Percentiles rank a stretch among this genome's conserved stretches.
These are phyloP conservation scores for Cinnamomum chago DNA, from an alignment of 164 flowering plant species.

Conservation along the genomic window DNA sequence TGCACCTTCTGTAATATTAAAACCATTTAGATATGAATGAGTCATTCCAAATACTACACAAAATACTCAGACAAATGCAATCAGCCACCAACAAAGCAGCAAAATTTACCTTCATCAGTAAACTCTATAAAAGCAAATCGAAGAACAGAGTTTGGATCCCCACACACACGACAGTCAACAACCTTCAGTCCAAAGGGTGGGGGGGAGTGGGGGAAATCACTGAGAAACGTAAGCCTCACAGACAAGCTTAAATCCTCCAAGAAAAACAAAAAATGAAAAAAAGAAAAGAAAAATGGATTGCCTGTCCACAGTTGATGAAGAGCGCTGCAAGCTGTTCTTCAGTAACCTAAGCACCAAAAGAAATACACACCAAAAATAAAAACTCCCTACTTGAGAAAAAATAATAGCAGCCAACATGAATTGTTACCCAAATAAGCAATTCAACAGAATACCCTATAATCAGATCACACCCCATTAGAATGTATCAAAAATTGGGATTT, in stretches of 20 bases:
- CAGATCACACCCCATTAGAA: no score
- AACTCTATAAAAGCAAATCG: constrained; percentile 94
- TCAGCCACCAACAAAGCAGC: not conserved
- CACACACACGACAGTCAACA: constrained; percentile 94
- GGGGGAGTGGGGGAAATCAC: constrained; percentile 59
- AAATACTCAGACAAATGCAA: not conserved
- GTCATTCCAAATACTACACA: not conserved
- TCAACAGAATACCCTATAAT: no score
- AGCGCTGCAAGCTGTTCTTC: constrained; percentile 84
- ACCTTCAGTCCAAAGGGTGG: constrained; percentile 44
- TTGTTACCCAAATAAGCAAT: no score
- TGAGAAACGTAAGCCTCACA: not conserved
- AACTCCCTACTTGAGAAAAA: not conserved
- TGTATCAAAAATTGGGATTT: no score
- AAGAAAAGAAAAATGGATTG: constrained; percentile 7
- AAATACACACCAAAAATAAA: not conserved
- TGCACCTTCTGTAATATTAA: constrained; percentile 67
- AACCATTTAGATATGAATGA: not conserved
- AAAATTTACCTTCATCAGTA: constrained; percentile 72
- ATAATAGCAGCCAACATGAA: not conserved
- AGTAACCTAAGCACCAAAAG: constrained; percentile 26
- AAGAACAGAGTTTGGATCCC: constrained; percentile 88
- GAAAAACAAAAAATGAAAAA: not conserved
- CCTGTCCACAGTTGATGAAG: constrained; percentile 66
- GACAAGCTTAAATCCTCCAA: not conserved